Evolutionary conservation across 2,329 filamentous ascomycete genomes (phyloP).

Genomic region (Alternaria brassicae): DNA sequence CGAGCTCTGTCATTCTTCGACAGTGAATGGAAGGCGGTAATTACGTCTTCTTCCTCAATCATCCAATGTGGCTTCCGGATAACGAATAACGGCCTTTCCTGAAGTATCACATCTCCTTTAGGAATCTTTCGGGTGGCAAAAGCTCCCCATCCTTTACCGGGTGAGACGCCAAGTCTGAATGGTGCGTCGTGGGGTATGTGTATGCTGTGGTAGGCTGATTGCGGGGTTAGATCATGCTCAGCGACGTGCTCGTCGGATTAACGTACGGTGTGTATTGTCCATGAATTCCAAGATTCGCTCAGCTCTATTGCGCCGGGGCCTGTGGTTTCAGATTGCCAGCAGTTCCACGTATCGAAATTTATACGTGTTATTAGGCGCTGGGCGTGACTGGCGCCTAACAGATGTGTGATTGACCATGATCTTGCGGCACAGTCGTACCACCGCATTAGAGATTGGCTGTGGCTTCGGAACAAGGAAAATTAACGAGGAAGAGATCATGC

Average conservation of each 20-base stretch:
- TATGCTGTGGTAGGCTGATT: constrained; percentile 11
- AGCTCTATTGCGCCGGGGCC: background rate
- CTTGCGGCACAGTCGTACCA: background rate
- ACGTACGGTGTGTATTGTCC: background rate
- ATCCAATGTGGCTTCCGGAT: constrained; percentile 9
- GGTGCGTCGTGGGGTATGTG: constrained; percentile 7
- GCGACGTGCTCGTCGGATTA: background rate
- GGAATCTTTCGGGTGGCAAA: constrained; percentile 14
- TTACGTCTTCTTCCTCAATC: constrained; percentile 10
- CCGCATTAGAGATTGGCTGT: background rate
- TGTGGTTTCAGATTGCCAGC: background rate
- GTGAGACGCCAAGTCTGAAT: constrained; percentile 6
- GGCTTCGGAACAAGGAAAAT: background rate
- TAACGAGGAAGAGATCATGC: background rate
- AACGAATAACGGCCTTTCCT: constrained; percentile 15
- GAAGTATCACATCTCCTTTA: constrained; percentile 5
- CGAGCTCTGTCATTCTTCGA: background rate
- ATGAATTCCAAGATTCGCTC: background rate
- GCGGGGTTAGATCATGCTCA: background rate
- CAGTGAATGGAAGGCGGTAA: constrained; percentile 4
- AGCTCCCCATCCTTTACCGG: constrained; percentile 16
- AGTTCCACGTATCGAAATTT: background rate
- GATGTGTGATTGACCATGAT: background rate
- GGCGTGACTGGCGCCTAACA: background rate
- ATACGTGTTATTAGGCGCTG: background rate